Evolutionary conservation across 495 filamentous ascomycete species (phyloP).

Genomic region (Penicillium coffeae): DNA sequence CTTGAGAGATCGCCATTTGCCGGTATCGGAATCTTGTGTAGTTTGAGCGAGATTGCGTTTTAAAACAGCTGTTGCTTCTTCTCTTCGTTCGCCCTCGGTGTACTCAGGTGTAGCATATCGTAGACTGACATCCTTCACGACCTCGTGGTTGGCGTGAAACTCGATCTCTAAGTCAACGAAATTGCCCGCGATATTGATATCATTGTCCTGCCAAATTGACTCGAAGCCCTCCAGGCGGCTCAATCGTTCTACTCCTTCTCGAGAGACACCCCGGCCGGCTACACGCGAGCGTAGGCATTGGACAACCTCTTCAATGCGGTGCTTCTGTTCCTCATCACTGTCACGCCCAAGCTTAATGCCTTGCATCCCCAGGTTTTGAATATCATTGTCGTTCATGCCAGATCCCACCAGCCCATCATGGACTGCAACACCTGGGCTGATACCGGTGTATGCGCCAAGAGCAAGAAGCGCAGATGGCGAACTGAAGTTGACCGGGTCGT

Average conservation of each 20-base stretch:
- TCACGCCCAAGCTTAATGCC: conserved; percentile 44
- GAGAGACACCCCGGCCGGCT: conserved; percentile 58
- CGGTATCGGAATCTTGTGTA: conserved; percentile 34
- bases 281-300: conserved; percentile 40
- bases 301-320: conserved; percentile 48
- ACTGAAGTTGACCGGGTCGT: conserved; percentile 43
- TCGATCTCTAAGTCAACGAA: conserved; percentile 52
- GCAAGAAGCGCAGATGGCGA: conserved; percentile 45
- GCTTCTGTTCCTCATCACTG: conserved; percentile 50
- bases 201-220: conserved; percentile 64
- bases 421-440: conserved; percentile 39
- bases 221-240: conserved; percentile 72
- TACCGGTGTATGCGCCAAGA: conserved; percentile 40
- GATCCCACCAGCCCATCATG: conserved; percentile 39
- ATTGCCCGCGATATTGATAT: conserved; percentile 68
- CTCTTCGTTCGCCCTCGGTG: conserved; percentile 38
- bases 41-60: conserved; percentile 46
- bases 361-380: conserved; percentile 42
- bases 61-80: conserved; percentile 49
- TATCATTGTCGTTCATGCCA: conserved; percentile 43
- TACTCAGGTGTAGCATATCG: conserved; percentile 44
- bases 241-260: conserved; percentile 76
- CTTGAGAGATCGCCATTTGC: conserved; percentile 56
- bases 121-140: conserved; percentile 44
- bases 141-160: conserved; percentile 41